A percentile compares a stretch with the other conserved stretches of the same genome.
Evolutionary conservation across 1,284 basidiomycete species (phyloP).

Genomic region (Tetrapyrgos nigripes): DNA sequence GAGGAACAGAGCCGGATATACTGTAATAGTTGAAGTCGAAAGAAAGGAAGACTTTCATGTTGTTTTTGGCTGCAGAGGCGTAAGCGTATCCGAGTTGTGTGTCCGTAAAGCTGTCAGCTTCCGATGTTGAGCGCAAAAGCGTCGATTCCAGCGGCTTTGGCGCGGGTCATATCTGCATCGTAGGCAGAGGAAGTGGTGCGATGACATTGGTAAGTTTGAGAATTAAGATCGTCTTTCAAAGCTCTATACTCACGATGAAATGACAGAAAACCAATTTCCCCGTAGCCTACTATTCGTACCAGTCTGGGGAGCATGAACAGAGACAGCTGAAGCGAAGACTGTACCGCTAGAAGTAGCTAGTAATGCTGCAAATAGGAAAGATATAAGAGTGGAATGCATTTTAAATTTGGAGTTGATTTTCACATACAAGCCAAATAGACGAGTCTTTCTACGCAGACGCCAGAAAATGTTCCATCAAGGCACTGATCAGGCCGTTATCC

Average conservation of each 20-base stretch:
- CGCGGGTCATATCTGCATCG: conserved; percentile 35
- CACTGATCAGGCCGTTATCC: too few species aligned
- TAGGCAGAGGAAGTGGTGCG: conserved; percentile 26
- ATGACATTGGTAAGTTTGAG: conserved; percentile 22
- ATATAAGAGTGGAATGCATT: too few species aligned
- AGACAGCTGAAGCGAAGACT: too few species aligned
- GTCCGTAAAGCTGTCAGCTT: conserved; percentile 33
- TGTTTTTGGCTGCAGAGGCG: conserved; percentile 31
- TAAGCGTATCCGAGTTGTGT: conserved; percentile 35
- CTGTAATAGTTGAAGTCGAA: conserved; percentile 36
- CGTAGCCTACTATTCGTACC: too few species aligned
- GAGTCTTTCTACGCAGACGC: too few species aligned
- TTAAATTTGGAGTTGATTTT: too few species aligned
- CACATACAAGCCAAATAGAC: too few species aligned
- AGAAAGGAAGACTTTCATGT: conserved; percentile 41
- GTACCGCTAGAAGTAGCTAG: too few species aligned
- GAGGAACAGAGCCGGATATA: conserved; percentile 13
- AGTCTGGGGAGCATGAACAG: too few species aligned
- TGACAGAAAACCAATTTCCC: conserved; percentile 24
- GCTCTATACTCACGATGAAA: conserved; percentile 22
- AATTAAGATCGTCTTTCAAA: neutral
- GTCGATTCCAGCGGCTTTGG: conserved; percentile 34
- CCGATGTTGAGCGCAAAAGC: conserved; percentile 33
- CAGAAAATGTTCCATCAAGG: too few species aligned
- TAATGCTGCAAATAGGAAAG: too few species aligned